These are phyloP conservation scores for Alternaria dauci DNA, from an alignment of 2,329 filamentous ascomycete species.

Conservation along the genomic window DNA sequence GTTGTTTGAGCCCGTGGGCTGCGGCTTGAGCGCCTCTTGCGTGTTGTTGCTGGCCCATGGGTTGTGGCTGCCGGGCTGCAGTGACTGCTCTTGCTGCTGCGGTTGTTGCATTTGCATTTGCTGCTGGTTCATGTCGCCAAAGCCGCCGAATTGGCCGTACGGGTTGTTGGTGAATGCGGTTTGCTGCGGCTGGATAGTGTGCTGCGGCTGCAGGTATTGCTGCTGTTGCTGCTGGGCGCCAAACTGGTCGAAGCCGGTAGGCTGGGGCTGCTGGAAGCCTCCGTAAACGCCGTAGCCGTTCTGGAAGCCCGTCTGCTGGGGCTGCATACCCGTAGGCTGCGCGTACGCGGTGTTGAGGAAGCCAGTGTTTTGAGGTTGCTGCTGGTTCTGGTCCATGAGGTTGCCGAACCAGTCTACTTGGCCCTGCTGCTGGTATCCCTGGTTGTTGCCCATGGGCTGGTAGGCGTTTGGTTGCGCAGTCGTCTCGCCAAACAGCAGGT, in stretches of 20 bases:
- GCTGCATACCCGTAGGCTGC: conserved; percentile 78
- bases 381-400: conserved; percentile 75
- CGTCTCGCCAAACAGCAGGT: conserved; percentile 86
- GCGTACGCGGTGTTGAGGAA: conserved; percentile 73
- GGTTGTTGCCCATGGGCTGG: conserved; percentile 89
- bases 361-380: conserved; percentile 70
- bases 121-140: conserved; percentile 45
- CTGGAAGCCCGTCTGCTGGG: conserved; percentile 70
- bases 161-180: conserved; percentile 64
- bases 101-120: conserved; percentile 56
- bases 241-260: conserved; percentile 71
- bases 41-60: conserved; percentile 76
- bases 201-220: conserved; percentile 48
- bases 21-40: conserved; percentile 75
- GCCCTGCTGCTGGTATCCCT: conserved; percentile 96
- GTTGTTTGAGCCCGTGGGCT: conserved; percentile 96
- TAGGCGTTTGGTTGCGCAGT: conserved; percentile 71
- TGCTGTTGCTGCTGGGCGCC: conserved; percentile 39
- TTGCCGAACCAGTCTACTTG: conserved; percentile 98
- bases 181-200: conserved; percentile 64
- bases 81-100: conserved; percentile 66
- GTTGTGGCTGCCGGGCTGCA: conserved; percentile 88
- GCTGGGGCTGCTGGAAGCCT: conserved; percentile 63
- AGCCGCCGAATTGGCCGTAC: conserved; percentile 48
- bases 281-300: conserved; percentile 74